These are phyloP conservation scores for Cladorrhinum samala DNA, from an alignment of 495 filamentous ascomycete genomes.

Conservation along the genomic window DNA sequence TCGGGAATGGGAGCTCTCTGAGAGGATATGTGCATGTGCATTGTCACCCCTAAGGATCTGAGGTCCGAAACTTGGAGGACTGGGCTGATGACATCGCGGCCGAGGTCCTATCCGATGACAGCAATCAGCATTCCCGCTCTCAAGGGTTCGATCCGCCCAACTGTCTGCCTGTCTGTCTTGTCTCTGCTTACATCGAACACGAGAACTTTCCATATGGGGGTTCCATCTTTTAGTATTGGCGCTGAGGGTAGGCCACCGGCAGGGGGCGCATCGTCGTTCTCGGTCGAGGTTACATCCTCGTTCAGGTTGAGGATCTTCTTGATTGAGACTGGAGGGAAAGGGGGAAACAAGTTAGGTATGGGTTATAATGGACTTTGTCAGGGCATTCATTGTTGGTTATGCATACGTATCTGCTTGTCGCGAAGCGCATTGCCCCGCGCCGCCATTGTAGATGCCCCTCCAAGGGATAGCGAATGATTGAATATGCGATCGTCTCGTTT, in stretches of 20 bases:
- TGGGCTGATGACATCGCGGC: slow-evolving; percentile 76
- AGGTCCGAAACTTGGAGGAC: slow-evolving; percentile 91
- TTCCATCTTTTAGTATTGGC: slow-evolving; percentile 83
- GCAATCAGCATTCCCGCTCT: slow-evolving; percentile 2
- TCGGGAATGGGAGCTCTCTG: slow-evolving; percentile 88
- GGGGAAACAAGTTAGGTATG: slow-evolving; percentile 21
- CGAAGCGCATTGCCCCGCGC: slow-evolving; percentile 70
- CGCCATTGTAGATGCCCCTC: slow-evolving; percentile 24
- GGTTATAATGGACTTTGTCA: not conserved
- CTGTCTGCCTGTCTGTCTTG: no score
- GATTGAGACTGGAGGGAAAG: slow-evolving; percentile 62
- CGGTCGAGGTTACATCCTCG: slow-evolving; percentile 52
- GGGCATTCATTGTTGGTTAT: not conserved
- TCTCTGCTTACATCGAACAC: slow-evolving; percentile 29
- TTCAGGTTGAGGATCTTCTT: slow-evolving; percentile 96
- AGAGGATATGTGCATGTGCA: slow-evolving; percentile 89
- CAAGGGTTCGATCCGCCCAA: not conserved
- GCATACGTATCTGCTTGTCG: slow-evolving; percentile 89
- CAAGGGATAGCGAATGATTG: no score
- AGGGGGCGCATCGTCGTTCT: slow-evolving; percentile 50
- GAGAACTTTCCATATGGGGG: slow-evolving; percentile 56
- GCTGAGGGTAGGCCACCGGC: slow-evolving; percentile 63
- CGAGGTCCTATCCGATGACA: slow-evolving; percentile 42
- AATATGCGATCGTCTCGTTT: no score
- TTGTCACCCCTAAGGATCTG: slow-evolving; percentile 87